Conservation (phyloP, 768 basidiomycete species). For the Mycena kentingensis region DNA sequence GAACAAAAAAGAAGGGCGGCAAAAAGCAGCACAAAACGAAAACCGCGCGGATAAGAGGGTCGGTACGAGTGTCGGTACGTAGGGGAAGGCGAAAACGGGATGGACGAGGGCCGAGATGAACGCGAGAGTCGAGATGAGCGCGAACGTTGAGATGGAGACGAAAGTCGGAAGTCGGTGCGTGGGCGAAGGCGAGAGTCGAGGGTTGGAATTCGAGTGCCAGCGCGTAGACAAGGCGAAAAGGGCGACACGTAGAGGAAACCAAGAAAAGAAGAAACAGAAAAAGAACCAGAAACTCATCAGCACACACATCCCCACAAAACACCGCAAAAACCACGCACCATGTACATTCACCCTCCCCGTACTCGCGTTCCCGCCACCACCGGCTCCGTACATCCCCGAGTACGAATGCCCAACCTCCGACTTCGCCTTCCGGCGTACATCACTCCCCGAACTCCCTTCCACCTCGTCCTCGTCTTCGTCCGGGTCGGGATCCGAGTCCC, state of each 20-base stretch:
- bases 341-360: background rate
- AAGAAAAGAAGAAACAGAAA: background rate
- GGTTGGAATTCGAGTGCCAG: background rate
- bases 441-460: background rate
- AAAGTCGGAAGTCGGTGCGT: too few relatives aligned
- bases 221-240: background rate
- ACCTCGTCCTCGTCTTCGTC: slow-evolving; percentile 2
- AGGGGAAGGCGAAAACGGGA: too few relatives aligned
- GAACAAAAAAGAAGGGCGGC: too few relatives aligned
- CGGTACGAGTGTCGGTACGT: too few relatives aligned
- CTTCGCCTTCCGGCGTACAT: background rate
- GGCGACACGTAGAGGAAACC: background rate
- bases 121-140: too few relatives aligned
- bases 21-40: too few relatives aligned
- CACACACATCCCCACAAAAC: background rate
- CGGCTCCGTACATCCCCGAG: slow-evolving; percentile 9
- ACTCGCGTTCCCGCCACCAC: background rate
- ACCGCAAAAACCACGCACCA: background rate
- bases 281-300: background rate
- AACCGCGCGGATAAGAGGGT: too few relatives aligned
- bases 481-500: slow-evolving; percentile 6
- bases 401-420: slow-evolving; percentile 5
- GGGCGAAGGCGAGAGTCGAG: too few relatives aligned
- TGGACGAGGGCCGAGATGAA: too few relatives aligned
- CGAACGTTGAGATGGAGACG: too few relatives aligned